phyloP scores from a whole-genome alignment of 129 eudicot species.

The Chrysanthemum seticuspe region DNA sequence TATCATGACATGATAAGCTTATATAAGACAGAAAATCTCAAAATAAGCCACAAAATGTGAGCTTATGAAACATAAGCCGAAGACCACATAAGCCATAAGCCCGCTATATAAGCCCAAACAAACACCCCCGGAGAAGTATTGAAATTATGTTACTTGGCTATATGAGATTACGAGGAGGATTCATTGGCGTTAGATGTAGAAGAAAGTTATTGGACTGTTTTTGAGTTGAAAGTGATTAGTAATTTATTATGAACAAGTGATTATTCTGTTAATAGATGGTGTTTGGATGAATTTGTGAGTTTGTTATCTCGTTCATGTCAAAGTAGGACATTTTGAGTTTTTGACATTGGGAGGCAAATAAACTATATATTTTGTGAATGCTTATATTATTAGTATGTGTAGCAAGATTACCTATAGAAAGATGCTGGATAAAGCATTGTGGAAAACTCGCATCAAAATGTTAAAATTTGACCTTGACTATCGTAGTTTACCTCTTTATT shows the following conservation, averaged over 20 bases:
- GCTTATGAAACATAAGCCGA: too few relatives aligned
- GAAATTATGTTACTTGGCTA: background rate
- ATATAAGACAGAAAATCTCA: too few relatives aligned
- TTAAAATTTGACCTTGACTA: too few relatives aligned
- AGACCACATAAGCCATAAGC: too few relatives aligned
- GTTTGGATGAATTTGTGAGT: conserved; percentile 17
- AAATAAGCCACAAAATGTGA: too few relatives aligned
- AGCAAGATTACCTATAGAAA: background rate
- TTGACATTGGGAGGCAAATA: background rate
- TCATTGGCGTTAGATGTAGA: background rate
- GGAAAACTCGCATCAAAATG: too few relatives aligned
- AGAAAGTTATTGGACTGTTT: background rate
- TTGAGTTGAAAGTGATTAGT: too few relatives aligned
- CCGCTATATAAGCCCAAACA: too few relatives aligned
- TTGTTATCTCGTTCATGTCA: background rate
- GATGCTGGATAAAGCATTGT: conserved; percentile 3
- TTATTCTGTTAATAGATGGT: background rate
- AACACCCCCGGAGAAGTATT: background rate
- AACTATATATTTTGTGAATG: background rate
- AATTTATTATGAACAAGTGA: background rate
- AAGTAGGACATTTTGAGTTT: background rate
- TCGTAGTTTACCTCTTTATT: too few relatives aligned
- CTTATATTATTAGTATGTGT: background rate
- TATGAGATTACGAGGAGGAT: background rate
- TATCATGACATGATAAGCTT: too few relatives aligned